These are phyloP conservation scores for Cornus florida DNA, from an alignment of 148 eudicot genomes.

Conservation along the genomic window DNA sequence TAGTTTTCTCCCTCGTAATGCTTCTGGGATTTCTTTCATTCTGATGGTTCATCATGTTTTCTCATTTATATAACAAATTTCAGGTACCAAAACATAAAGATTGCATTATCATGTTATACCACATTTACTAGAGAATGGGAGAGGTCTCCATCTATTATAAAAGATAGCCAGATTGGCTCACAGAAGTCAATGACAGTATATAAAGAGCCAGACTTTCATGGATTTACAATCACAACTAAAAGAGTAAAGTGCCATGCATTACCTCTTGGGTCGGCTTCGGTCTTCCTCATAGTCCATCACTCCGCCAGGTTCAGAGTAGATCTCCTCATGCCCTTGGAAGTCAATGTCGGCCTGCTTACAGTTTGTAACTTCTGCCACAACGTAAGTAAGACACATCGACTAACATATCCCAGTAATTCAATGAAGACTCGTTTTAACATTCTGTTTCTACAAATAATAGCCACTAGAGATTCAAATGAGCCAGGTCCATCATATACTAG, in stretches of 20 bases:
- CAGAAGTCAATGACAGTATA: neutral
- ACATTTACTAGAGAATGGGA: neutral
- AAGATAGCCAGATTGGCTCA: neutral
- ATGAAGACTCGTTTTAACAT: neutral
- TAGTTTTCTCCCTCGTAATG: neutral
- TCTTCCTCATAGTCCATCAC: conserved; percentile 97
- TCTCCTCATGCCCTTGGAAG: conserved; percentile 88
- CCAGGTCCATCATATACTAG: neutral
- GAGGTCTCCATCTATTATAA: neutral
- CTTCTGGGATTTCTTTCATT: neutral
- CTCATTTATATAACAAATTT: too few relatives aligned
- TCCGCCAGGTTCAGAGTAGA: conserved; percentile 87
- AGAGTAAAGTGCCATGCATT: conserved; percentile 7
- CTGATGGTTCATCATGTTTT: too few relatives aligned
- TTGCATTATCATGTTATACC: neutral
- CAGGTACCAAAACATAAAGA: neutral
- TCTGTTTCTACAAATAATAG: neutral
- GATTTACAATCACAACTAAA: neutral
- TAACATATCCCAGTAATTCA: conserved; percentile 45
- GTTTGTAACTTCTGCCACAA: conserved; percentile 95
- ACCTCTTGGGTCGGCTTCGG: conserved; percentile 91
- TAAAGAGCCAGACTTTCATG: neutral
- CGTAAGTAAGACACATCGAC: conserved; percentile 98
- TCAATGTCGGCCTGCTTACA: conserved; percentile 93
- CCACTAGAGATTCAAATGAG: neutral